Conservation (phyloP, 2,329 filamentous ascomycete species). For the Orbilia oligospora region DNA sequence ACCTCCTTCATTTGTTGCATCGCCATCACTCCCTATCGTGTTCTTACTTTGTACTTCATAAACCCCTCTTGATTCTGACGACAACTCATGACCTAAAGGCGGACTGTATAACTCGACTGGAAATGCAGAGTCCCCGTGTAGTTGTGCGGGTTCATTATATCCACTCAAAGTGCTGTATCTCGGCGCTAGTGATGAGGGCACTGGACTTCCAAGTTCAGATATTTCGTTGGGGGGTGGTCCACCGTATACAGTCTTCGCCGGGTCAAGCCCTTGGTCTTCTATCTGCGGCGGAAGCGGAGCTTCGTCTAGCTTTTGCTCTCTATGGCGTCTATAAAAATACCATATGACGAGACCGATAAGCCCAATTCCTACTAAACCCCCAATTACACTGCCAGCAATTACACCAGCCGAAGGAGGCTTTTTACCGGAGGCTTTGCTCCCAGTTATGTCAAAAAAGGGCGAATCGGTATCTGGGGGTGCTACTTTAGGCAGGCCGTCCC, state of each 20-base stretch:
- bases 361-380: constrained; percentile 10
- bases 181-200: background rate
- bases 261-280: background rate
- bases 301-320: background rate
- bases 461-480: constrained; percentile 13
- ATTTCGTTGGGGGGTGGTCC: background rate
- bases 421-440: background rate
- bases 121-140: constrained; percentile 32
- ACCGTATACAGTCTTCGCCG: background rate
- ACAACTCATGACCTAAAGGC: background rate
- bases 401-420: constrained; percentile 6
- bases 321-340: background rate
- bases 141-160: constrained; percentile 14
- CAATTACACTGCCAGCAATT: constrained; percentile 36
- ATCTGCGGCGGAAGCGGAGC: constrained; percentile 27
- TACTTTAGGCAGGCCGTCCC: constrained; percentile 32
- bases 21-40: background rate
- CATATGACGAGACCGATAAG: background rate
- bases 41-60: constrained; percentile 22
- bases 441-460: constrained; percentile 32
- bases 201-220: constrained; percentile 22
- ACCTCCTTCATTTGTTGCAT: background rate
- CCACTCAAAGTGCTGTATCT: constrained; percentile 25
- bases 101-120: constrained; percentile 24
- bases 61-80: background rate